Percentiles rank a stretch among this genome's conserved stretches.
phyloP scores from a whole-genome alignment of 2,329 filamentous ascomycete genomes.

The Aspergillus costaricaensis region DNA sequence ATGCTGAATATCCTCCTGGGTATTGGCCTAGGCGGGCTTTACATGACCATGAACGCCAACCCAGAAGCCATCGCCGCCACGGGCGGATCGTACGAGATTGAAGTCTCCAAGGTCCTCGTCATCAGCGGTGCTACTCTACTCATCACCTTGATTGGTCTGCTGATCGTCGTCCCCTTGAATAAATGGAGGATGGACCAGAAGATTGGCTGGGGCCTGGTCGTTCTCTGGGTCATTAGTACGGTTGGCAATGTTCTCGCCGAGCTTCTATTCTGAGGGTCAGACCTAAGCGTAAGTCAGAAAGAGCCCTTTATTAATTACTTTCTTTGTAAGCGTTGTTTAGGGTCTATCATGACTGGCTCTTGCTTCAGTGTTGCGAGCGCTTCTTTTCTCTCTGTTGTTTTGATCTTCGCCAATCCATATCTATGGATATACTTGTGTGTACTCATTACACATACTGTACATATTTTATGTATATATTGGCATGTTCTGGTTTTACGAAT shows the following conservation, averaged over 20 bases:
- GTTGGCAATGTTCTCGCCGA: conserved; percentile 80
- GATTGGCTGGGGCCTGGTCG: conserved; percentile 80
- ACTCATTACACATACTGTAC: not conserved
- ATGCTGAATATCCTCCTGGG: conserved; percentile 97
- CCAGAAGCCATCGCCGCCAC: conserved; percentile 15
- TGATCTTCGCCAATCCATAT: not conserved
- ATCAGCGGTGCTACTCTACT: conserved; percentile 84
- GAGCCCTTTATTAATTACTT: no score
- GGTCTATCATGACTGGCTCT: not conserved
- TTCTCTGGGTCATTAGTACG: conserved; percentile 79
- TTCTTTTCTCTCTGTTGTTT: not conserved
- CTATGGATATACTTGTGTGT: not conserved
- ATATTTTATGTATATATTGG: not conserved
- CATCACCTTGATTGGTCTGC: conserved; percentile 72
- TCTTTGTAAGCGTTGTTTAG: no score
- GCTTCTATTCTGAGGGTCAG: conserved; percentile 42
- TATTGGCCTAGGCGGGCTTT: conserved; percentile 86
- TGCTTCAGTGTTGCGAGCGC: not conserved
- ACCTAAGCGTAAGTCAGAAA: not conserved
- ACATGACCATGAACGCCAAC: conserved; percentile 70
- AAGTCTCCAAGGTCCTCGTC: conserved; percentile 80
- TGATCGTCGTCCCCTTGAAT: conserved; percentile 81
- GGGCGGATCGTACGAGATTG: conserved; percentile 70
- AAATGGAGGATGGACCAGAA: conserved; percentile 80
- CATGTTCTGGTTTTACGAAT: not conserved